phyloP scores from a whole-genome alignment of 176 grass and related monocot species.

The Poa pratensis region DNA sequence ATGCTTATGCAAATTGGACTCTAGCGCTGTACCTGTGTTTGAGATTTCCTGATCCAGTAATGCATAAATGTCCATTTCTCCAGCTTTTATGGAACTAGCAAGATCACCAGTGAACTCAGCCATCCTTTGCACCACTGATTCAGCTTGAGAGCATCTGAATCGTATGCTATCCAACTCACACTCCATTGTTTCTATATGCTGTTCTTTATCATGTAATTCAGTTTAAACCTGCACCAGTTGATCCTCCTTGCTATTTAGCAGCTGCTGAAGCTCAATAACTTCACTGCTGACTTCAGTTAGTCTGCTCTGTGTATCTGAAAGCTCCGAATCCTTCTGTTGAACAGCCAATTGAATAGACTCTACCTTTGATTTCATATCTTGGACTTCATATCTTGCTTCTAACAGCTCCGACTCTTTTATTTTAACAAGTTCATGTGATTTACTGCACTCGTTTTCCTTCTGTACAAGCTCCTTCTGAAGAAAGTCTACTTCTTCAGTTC shows the following conservation, averaged over 20 bases:
- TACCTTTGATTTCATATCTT: slow-evolving; percentile 75
- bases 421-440: slow-evolving; percentile 65
- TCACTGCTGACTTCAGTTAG: slow-evolving; percentile 54
- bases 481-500: slow-evolving; percentile 59
- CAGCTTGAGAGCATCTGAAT: slow-evolving; percentile 54
- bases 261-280: slow-evolving; percentile 49
- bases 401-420: slow-evolving; percentile 71
- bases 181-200: slow-evolving; percentile 44
- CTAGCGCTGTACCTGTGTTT: slow-evolving; percentile 39
- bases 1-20: slow-evolving; percentile 57
- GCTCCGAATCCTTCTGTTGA: slow-evolving; percentile 73
- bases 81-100: slow-evolving; percentile 51
- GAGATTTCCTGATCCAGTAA: slow-evolving; percentile 58
- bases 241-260: slow-evolving; percentile 61
- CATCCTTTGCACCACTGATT: slow-evolving; percentile 61
- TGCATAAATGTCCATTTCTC: slow-evolving; percentile 42
- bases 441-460: slow-evolving; percentile 59
- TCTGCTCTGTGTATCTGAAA: slow-evolving; percentile 52
- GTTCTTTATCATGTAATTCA: slow-evolving; percentile 61
- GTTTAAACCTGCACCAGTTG: slow-evolving; percentile 56
- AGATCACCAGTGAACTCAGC: slow-evolving; percentile 62
- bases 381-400: slow-evolving; percentile 72
- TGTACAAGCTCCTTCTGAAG: slow-evolving; percentile 67
- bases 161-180: slow-evolving; percentile 56
- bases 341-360: slow-evolving; percentile 57